Evolutionary conservation across 169 alveolate genomes (phyloP), one percentile per base, ranked within the genome.

Genomic region (Plasmodium relictum): DNA sequence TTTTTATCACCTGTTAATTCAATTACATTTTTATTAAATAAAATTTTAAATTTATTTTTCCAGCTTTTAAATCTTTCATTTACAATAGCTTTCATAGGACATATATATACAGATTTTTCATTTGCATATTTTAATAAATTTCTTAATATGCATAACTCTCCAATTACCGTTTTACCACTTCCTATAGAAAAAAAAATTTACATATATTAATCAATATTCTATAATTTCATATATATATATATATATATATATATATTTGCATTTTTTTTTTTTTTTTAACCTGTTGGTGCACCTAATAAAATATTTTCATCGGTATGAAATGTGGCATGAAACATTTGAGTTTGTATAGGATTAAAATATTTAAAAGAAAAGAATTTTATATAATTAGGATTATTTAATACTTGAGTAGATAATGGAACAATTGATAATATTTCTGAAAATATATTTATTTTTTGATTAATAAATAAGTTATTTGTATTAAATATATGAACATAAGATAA

Each of bases 241-340:
- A 63, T 37, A 37, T 63, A 63, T 63, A 65, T 65, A 61, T 61
- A 61, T 61, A 61, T 61, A 61, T 61, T 7, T 9, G 9, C 6
- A n/a, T n/a, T n/a, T n/a, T n/a, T n/a, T n/a, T n/a, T n/a, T n/a
- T n/a, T n/a, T n/a, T 61, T 24, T 6, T 61, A 61, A 31, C 99
- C 99, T n/a, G 99, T 99, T 0, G 99, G 99, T n/a, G 99, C 99
- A 16, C 99, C 99, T 20, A 98, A 95, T 50, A 99, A 95, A 26
- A 98, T 95, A 91, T 98, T 99, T 92, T 97, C 98, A 88, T 98
- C 99, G 7, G 99, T 96, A 92, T 97, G 96, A 93, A 94, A 98
- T 12, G 97, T 93, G n/a, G 98, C 91, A 89, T 97, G 99, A 94
- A 98, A 98, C n/a, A 98, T 96, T 89, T 98, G 98, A 37, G 99